These are phyloP conservation scores for Chrysoporthe austroafricana DNA, from an alignment of 2,329 filamentous ascomycete genomes.

Conservation along the genomic window DNA sequence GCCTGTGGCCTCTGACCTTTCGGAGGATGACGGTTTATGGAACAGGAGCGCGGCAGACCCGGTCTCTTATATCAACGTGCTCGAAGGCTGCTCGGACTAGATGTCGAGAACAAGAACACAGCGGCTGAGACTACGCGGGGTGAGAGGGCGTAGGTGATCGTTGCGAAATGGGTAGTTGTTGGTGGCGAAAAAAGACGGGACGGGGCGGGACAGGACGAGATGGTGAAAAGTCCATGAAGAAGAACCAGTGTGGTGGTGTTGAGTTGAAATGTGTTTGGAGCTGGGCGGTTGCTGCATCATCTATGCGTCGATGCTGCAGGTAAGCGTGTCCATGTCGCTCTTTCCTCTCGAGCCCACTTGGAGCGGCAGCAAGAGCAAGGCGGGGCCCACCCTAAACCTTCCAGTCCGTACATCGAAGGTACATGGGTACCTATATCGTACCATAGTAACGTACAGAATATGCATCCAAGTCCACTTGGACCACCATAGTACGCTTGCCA, in stretches of 20 bases:
- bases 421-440: constrained; percentile 8
- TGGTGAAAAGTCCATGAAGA: neutral
- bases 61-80: neutral
- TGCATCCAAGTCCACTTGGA: constrained; percentile 2
- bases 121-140: neutral
- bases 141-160: neutral
- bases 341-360: constrained; percentile 7
- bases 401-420: neutral
- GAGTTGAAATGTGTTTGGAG: neutral
- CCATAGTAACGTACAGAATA: constrained; percentile 4
- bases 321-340: constrained; percentile 4
- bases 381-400: neutral
- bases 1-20: neutral
- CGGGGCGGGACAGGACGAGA: neutral
- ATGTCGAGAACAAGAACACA: neutral
- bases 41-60: neutral
- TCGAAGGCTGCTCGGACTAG: neutral
- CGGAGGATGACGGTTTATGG: neutral
- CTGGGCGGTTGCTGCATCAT: neutral
- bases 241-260: constrained; percentile 5
- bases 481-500: neutral
- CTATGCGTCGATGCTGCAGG: constrained; percentile 8
- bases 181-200: neutral
- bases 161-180: neutral
- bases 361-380: constrained; percentile 4